These are phyloP conservation scores for Botrytis medusae DNA, from an alignment of 2,329 filamentous ascomycete species.

Conservation along the genomic window DNA sequence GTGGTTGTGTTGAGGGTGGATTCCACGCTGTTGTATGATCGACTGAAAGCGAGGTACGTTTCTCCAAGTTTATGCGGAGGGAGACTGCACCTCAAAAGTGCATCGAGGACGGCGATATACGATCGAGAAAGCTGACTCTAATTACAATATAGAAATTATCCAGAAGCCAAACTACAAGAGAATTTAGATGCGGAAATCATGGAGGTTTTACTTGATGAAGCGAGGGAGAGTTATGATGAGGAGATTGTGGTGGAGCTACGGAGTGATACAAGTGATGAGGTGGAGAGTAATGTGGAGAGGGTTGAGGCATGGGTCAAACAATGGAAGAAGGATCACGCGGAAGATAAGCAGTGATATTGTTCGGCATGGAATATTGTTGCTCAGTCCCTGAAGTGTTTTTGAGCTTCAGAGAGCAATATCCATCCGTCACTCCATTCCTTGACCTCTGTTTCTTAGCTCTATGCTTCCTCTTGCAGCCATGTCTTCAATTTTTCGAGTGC, in stretches of 20 bases:
- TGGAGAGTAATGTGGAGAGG: constrained; percentile 84
- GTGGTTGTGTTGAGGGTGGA: constrained; percentile 88
- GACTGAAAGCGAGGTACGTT: constrained; percentile 67
- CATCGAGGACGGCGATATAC: background rate
- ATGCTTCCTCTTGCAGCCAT: constrained; percentile 58
- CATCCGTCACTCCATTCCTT: background rate
- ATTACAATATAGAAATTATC: constrained; percentile 62
- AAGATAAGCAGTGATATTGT: constrained; percentile 25
- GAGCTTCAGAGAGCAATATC: background rate
- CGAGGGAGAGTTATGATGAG: constrained; percentile 79
- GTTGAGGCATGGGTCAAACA: constrained; percentile 78
- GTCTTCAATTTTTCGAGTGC: constrained; percentile 83
- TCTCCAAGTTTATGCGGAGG: background rate
- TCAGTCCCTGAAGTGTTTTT: background rate
- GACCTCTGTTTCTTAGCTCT: constrained; percentile 23
- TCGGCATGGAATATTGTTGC: background rate
- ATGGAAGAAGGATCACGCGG: constrained; percentile 71
- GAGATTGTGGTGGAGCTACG: constrained; percentile 85
- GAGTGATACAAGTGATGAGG: constrained; percentile 79
- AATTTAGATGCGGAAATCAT: constrained; percentile 98
- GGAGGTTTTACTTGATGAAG: constrained; percentile 89
- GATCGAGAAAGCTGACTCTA: background rate
- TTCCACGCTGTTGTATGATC: constrained; percentile 79
- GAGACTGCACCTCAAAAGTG: background rate
- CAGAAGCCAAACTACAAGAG: constrained; percentile 85